Evolutionary conservation across 139 green algal genomes (phyloP), one percentile per base, ranked within the genome.

Genomic region (Volvox africanus): DNA sequence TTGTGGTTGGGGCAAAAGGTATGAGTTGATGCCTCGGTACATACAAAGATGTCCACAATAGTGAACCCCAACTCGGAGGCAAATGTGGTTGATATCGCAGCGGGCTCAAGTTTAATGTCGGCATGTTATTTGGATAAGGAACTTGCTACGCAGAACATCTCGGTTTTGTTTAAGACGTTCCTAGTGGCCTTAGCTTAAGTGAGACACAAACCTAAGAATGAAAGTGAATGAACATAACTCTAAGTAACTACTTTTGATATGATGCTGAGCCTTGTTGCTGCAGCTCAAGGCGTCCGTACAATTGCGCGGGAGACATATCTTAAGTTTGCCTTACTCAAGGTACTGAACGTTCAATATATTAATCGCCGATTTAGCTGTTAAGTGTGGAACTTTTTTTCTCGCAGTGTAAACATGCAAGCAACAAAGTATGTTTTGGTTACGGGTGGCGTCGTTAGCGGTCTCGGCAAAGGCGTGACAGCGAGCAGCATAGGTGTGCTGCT

Each of bases 381-480:
- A 55, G 44, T 55, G 5, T 55, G 44, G 9, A 55, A 9, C 44
- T 55, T 9, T 55, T 14, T 55, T 55, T 9, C 5, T 55, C 9
- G 2, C 73, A 32, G 67, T 12, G 22, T 6, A 37, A 61, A 30
- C 30, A 84, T 84, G 78, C 80, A 86, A 55, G 50, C 81, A 20
- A 99, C 99, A 95, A 99, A 99, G 93, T 99, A 99, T 91, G 96
- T 99, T 2, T 90, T 99, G 21, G 98, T 99, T 2, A 98, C 97
- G 11, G 98, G 98, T 62, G 98, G 98, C 69, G 98, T 99, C 30
- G 98, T 99, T 14, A 98, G 93, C 75, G 98, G 98, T 16, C 95
- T 99, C 32, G 98, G 97, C 5, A 99, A 99, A 93, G 98, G 98
- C 65, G 97, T 99, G 13, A 99, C 98, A 22, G 98, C 98, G 0